Evolutionary conservation across 495 filamentous ascomycete species (phyloP).

Genomic region (Penicillium daleae): DNA sequence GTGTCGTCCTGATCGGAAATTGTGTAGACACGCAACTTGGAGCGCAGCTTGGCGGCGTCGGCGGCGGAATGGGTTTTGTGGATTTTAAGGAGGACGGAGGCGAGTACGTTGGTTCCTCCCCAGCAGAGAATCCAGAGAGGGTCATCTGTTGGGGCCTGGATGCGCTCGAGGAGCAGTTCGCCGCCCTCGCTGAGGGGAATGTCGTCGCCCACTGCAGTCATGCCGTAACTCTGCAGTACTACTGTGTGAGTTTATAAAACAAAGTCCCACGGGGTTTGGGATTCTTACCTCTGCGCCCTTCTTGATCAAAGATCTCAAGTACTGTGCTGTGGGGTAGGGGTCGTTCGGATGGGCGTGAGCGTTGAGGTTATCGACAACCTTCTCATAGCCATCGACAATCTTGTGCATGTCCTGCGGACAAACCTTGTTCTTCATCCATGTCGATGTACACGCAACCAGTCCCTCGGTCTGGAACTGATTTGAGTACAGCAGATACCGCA

Average conservation of each 20-base stretch:
- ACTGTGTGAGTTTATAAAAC: not conserved
- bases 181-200: conserved; percentile 41
- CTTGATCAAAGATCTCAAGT: conserved; percentile 16
- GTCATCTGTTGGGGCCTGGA: conserved; percentile 29
- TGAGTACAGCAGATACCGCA: conserved; percentile 32
- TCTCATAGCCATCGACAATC: conserved; percentile 21
- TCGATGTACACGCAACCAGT: conserved; percentile 27
- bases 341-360: conserved; percentile 12
- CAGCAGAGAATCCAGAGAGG: conserved; percentile 51
- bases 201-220: conserved; percentile 34
- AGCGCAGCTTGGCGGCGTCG: conserved; percentile 36
- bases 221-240: conserved; percentile 34
- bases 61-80: conserved; percentile 27
- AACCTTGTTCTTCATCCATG: conserved; percentile 21
- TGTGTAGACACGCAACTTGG: conserved; percentile 50
- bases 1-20: conserved; percentile 57
- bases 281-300: conserved; percentile 20
- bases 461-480: conserved; percentile 34
- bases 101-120: conserved; percentile 54
- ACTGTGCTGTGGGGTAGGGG: conserved; percentile 13
- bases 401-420: conserved; percentile 19
- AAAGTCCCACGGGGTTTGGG: not conserved
- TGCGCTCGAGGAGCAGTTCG: conserved; percentile 41
- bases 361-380: conserved; percentile 21
- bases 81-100: conserved; percentile 43